Evolutionary conservation across 164 flowering plant species (phyloP), one percentile per base, ranked within the genome.

Genomic region (Chloranthus sessilifolius): DNA sequence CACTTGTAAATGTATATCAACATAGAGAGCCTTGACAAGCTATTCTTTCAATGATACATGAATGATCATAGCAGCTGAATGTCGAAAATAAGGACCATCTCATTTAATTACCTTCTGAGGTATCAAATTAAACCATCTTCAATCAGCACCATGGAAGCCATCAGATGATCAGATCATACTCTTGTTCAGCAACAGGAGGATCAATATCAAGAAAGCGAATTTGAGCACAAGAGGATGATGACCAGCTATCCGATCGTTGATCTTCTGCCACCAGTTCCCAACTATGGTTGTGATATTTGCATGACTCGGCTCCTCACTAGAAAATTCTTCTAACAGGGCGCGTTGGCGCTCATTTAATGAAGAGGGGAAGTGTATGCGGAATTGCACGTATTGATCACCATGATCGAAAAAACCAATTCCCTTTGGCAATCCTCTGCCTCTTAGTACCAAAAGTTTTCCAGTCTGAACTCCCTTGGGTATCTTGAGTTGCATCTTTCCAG

Each of bases 401-500:
- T 68, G 83, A 63, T 73, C 63, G 7, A 73, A 50, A 61, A 83
- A 50, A 51, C 79, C 61, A 36, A 89, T 82, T 44, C 62, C 80
- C 61, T 68, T 82, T 46, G 87, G 91, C 25, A 85, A 72, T 41
- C 98, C 96, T 82, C 71, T 74, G 60, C 98, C 94, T 75, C 96
- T 80, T 45, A 88, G 71, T 16, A 67, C 69, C 46, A 80, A 17
- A 45, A 75, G 72, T 50, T 92, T 84, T 46, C 98, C 96, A 53
- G 69, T 90, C 55, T 88, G 98, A 69, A 80, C 94, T 21, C 95
- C 94, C 60, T 76, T 83, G 24, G 96, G 96, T 63, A 92, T 83
- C 98, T 92, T 68, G 47, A 92, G 26, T 63, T 75, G 64, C 43
- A 47, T 63, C 69, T 72, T 79, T 58, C 98, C 96, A 19, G 78